Base-by-base conservation (phyloP, 1,284 basidiomycete genomes). In the Ustilago cynodontis region DNA sequence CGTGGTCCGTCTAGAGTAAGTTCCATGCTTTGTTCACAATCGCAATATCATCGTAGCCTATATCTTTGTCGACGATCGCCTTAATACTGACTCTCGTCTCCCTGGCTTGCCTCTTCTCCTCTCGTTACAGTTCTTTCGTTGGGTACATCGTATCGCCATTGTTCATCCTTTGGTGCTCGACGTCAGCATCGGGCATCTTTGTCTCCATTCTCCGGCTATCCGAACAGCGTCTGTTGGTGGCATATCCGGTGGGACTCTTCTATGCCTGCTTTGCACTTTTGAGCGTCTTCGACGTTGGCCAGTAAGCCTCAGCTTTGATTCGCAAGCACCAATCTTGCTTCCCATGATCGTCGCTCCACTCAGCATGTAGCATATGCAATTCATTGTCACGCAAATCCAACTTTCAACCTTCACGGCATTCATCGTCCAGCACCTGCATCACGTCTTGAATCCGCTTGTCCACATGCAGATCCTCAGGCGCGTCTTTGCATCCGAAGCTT, bases 1-100 rank as follows among this genome's bases (percentile, higher is more conserved):
- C 66, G 90, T 93, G 75, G 89, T 95, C 43, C 91, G 92, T 24
- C 90, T 98, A 61, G 93, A 99, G 94, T 95, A 87, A 69, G 94
- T 91, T 11, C 26, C 18, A 26, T 20, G n/a, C n/a, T 14, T 4
- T 9, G 7, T 20, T 20, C 41, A 16, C 11, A 11, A 11, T 11
- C 37, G 37, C 37, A 13, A 39, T 39, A 39, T 18, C 18, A 18
- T 18, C 37, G 37, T 16, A 16, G 41, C 8, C 18, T 20, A 7
- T n/a, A 16, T 1, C 20, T 39, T 39, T 16, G 37, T 18, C 35
- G 14, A 8, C 14, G 35, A 6, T 13, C 35, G 8, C 7, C 7
- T 37, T 37, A 13, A 39, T 28, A 43, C 50, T 51, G 37, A 55
- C 28, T 20, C 50, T 20, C 41, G 20, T 20, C 20, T 11, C 51